Base-by-base conservation (phyloP, 352 stramenopile species). In the Thalassiosira hispida region DNA sequence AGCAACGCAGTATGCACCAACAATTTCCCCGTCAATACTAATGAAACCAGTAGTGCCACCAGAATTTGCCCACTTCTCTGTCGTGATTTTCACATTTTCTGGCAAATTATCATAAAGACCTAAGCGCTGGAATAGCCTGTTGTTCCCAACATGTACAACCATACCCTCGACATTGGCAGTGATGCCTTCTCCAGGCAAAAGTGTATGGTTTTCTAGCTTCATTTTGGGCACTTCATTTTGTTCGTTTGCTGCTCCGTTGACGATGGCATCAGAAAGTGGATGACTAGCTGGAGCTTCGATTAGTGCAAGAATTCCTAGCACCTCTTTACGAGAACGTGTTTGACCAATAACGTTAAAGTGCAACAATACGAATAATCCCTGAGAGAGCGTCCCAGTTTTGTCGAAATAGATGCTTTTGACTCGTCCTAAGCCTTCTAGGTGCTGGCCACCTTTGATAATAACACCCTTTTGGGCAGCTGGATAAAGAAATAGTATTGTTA, bases 321-420 rank as follows among this genome's bases (percentile, higher is more conserved):
- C 55, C 70, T 89, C 78, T 57, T 79, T 61, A 9, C 78, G 66
- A 23, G 38, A 61, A 42, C 57, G 57, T 9, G 23, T 9, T 25
- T 62, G 55, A 7, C 60, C 68, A 44, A 74, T 61, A 23, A 71
- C 53, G 20, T 42, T 35, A 20, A 83, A 76, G 44, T 92, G 49
- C 1, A 92, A 61, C 35, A 92, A 44, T n/a, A 78, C 51, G 81
- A 93, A 91, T 16, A 86, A 64, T 25, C 91, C 91, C 27, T 91
- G 59, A 9, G 94, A 98, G 35, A 98, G 91, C 23, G 96, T 98
- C 4, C 96, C 96, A 4, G 96, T 98, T 91, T 98, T 98, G 85
- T 98, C 96, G 62, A 92, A 91, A 18, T 61, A 78, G 33, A 94
- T 81, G n/a, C 47, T 75, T 16, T 86, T 85, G 0, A 92, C 74